Base-by-base conservation (phyloP, 305 asterid genomes). In the Petunia hybrid region DNA sequence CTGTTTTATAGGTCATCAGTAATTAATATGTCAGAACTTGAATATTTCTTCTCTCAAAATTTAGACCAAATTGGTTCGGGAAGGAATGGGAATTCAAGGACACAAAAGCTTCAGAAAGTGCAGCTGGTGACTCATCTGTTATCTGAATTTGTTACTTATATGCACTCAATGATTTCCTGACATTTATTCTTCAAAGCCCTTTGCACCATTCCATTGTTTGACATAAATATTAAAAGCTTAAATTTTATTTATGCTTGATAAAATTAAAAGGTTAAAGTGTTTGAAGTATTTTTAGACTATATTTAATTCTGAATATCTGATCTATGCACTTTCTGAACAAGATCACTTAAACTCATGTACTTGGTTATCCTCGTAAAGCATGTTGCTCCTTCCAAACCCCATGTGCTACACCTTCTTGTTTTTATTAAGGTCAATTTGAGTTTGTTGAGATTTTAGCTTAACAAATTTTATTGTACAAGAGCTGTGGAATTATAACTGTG, bases 1-100 rank as follows among this genome's bases (percentile, higher is more conserved):
- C 57, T 55, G 83, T 84, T 57, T 65, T 82, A 93, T 97, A 91
- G 92, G 97, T 87, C 94, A 94, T 66, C 96, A 88, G 85, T 82
- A 36, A 53, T 95, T 80, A 95, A 95, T 89, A 82, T 93, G 90
- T 81, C 94, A 83, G 98, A 93, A 86, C 90, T 95, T 80, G 98
- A 92, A 89, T 92, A 88, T 84, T 93, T 95, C 83, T 95, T 95
- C 89, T 90, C 97, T 55, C 90, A 88, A 13, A 92, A 84, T 74
- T 76, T 90, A 60, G 89, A 82, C 82, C 89, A 66, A 66, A 63
- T 14, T 1, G 36, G 78, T 74, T 53, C 64, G 38, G 90, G 88
- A 82, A 83, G 78, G 42, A 61, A 86, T 7, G 84, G 87, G 77
- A 90, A 89, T 79, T 61, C 87, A 71, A 85, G 53, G 64, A 51